Evolutionary conservation across 176 grass and related monocot species (phyloP), one percentile per base, ranked within the genome.

Genomic region (Stipa capillata): DNA sequence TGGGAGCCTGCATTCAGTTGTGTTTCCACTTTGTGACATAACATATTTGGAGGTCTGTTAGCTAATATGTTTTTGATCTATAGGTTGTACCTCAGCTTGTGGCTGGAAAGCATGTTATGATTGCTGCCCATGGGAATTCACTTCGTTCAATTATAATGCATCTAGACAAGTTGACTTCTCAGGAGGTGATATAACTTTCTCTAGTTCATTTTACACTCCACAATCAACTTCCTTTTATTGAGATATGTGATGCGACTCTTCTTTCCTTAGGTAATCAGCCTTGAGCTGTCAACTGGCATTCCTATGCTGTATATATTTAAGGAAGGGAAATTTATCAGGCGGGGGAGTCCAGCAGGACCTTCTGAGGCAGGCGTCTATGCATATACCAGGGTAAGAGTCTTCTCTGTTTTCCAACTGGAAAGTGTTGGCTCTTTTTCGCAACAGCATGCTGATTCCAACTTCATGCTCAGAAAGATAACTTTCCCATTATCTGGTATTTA

Each of bases 271-370:
- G 97, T 99, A 59, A 99, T 96, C 73, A 89, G 74, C 75, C 90
- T 99, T 78, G 92, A 99, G 76, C 63, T 99, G 60, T 96, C 92
- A 10, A 99, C 97, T n/a, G 97, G 97, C 71, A 81, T 99, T 72
- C 97, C 97, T 35, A 99, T 99, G 97, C 75, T 99, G 57, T 99
- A 99, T 72, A 99, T 99, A 82, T 96, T 89, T 81, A 99, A 95
- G 84, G 90, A 96, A 79, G 97, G 92, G 25, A 93, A 89, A 82
- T 99, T 99, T 80, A 93, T 96, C 51, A 89, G 97, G 58, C 79
- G 97, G 65, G 97, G 97, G 18, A 95, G 97, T 64, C 97, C 92
- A 8, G 69, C 85, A 10, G 88, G 88, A 29, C 92, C 97, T 45
- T 89, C 92, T 73, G 97, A 96, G 84, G 83, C 92, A 74, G 85